A percentile compares a stretch with the other conserved stretches of the same genome.
Evolutionary conservation across 2,329 filamentous ascomycete species (phyloP).

Genomic region (Lecanoromycetidae sp.): DNA sequence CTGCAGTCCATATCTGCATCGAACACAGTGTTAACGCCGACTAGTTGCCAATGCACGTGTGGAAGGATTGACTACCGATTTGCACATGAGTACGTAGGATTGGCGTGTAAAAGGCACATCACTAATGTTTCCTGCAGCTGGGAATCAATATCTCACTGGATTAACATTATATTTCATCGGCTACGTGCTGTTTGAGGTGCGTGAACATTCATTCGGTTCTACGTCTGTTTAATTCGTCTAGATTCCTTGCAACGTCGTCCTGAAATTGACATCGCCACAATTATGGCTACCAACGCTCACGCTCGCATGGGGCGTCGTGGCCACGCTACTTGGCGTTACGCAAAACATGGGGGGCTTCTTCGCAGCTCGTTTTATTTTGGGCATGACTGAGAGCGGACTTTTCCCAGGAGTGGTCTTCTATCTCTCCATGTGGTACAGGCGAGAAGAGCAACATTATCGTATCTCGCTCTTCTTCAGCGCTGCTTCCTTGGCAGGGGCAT

Average conservation of each 20-base stretch:
- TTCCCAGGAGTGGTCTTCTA: slow-evolving; percentile 43
- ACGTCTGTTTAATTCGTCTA: slow-evolving; percentile 25
- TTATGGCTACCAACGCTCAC: slow-evolving; percentile 27
- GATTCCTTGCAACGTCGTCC: slow-evolving; percentile 30
- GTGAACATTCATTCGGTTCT: slow-evolving; percentile 27
- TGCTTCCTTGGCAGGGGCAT: slow-evolving; percentile 46
- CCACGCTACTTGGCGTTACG: slow-evolving; percentile 38
- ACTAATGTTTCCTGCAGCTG: slow-evolving; percentile 23
- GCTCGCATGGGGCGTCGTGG: slow-evolving; percentile 38
- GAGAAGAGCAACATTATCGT: slow-evolving; percentile 46
- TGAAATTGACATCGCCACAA: slow-evolving; percentile 24
- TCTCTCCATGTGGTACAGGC: slow-evolving; percentile 51
- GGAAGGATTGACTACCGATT: slow-evolving; percentile 32
- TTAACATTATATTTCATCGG: slow-evolving; percentile 36
- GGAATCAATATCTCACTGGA: slow-evolving; percentile 30
- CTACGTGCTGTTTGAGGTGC: slow-evolving; percentile 36
- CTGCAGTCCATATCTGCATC: neutral
- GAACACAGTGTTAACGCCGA: neutral
- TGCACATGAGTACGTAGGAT: slow-evolving; percentile 36
- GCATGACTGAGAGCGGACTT: slow-evolving; percentile 41
- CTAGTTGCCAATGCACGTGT: slow-evolving; percentile 36
- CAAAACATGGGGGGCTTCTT: slow-evolving; percentile 38
- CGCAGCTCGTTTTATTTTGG: slow-evolving; percentile 39
- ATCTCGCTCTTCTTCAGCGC: slow-evolving; percentile 50
- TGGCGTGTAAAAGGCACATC: slow-evolving; percentile 8